Conservation (phyloP, 805 yeast species). For the Metschnikowia rubicola region DNA sequence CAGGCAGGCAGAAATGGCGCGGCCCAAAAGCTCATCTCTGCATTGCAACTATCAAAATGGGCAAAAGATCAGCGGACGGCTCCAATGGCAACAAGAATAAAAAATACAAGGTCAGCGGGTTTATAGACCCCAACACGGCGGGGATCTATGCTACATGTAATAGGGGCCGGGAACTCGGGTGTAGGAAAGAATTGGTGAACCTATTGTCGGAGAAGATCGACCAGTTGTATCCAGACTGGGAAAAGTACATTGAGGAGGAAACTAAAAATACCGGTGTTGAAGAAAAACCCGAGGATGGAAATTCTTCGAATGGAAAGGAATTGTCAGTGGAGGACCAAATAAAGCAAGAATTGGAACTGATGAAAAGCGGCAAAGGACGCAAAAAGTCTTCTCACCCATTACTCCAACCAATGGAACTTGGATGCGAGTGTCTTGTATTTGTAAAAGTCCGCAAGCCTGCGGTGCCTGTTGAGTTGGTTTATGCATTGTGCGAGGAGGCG, state of each 20-base stretch:
- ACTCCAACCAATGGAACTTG: conserved; percentile 58
- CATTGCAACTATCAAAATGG: conserved; percentile 11
- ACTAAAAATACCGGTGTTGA: conserved; percentile 24
- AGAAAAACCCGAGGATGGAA: conserved; percentile 14
- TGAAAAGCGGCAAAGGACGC: conserved; percentile 45
- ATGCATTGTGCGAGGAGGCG: conserved; percentile 59
- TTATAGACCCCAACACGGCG: conserved; percentile 77
- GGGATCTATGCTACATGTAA: conserved; percentile 91
- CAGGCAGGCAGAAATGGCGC: background rate
- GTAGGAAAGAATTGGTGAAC: conserved; percentile 67
- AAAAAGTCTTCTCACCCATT: conserved; percentile 35
- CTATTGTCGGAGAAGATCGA: conserved; percentile 45
- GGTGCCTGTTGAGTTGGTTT: conserved; percentile 71
- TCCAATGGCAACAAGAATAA: conserved; percentile 29
- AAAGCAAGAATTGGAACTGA: conserved; percentile 60
- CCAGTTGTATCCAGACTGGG: conserved; percentile 29
- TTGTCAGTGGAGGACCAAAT: conserved; percentile 75
- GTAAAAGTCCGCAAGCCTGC: conserved; percentile 77
- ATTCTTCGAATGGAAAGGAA: conserved; percentile 20
- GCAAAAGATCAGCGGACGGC: conserved; percentile 21
- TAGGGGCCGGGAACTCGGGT: conserved; percentile 72
- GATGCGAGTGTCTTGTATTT: conserved; percentile 82
- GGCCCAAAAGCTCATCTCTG: background rate
- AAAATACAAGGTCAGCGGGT: conserved; percentile 47
- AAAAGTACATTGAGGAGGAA: conserved; percentile 14